Evolutionary conservation across 2,329 filamentous ascomycete genomes (phyloP).

Genomic region (Hypoxylon sp.): DNA sequence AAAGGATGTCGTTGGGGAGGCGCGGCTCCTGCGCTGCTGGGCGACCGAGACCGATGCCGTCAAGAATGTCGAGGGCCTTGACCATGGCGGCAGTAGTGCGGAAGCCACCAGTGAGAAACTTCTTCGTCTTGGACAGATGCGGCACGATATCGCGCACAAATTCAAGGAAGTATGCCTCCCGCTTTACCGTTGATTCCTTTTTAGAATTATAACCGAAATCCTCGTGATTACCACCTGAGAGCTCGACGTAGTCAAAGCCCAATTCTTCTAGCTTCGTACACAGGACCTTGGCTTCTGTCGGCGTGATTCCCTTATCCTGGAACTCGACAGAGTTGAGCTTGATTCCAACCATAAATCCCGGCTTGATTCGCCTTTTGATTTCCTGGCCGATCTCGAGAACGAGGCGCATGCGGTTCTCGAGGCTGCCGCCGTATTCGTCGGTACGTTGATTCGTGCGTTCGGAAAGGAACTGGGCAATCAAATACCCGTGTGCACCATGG

Average conservation of each 20-base stretch:
- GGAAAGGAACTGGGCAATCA: slow-evolving; percentile 68
- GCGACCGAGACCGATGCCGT: slow-evolving; percentile 70
- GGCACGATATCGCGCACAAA: slow-evolving; percentile 67
- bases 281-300: slow-evolving; percentile 65
- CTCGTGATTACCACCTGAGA: slow-evolving; percentile 72
- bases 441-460: slow-evolving; percentile 65
- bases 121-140: slow-evolving; percentile 63
- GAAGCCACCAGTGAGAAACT: slow-evolving; percentile 70
- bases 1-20: slow-evolving; percentile 62
- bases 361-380: slow-evolving; percentile 53
- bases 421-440: slow-evolving; percentile 64
- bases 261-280: slow-evolving; percentile 65
- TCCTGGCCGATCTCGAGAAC: slow-evolving; percentile 62
- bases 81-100: slow-evolving; percentile 69
- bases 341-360: slow-evolving; percentile 65
- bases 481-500: slow-evolving; percentile 70
- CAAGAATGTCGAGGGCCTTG: slow-evolving; percentile 65
- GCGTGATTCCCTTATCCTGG: slow-evolving; percentile 65
- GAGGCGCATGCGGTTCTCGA: slow-evolving; percentile 64
- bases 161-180: slow-evolving; percentile 71
- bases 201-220: slow-evolving; percentile 65
- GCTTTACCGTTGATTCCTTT: slow-evolving; percentile 67
- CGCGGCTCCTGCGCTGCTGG: slow-evolving; percentile 66
- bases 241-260: slow-evolving; percentile 70
- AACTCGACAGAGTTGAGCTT: slow-evolving; percentile 73